Evolutionary conservation across 179 eudicot genomes (phyloP).

Genomic region (Vitellaria paradoxa): DNA sequence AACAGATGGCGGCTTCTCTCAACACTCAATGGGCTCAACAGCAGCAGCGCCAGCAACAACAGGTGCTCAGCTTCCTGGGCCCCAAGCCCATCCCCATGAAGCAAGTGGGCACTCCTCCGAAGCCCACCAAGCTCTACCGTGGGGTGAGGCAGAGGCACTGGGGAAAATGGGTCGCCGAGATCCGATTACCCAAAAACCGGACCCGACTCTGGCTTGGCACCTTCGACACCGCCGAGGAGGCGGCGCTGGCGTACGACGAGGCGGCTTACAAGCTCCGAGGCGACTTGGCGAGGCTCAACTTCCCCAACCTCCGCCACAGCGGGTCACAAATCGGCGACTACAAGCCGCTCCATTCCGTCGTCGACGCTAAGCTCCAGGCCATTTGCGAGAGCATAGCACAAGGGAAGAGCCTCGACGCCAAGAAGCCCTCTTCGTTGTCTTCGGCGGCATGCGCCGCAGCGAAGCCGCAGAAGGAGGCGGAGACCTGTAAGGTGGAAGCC

Average conservation of each 20-base stretch:
- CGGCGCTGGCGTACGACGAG: slow-evolving; percentile 76
- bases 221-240: slow-evolving; percentile 59
- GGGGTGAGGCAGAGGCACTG: slow-evolving; percentile 95
- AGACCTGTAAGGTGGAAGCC: slow-evolving; percentile 9
- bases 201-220: slow-evolving; percentile 92
- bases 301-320: slow-evolving; percentile 53
- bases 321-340: slow-evolving; percentile 44
- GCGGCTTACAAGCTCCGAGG: slow-evolving; percentile 71
- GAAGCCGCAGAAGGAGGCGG: slow-evolving; percentile 4
- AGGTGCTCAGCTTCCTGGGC: slow-evolving; percentile 26
- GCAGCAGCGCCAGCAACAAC: background rate
- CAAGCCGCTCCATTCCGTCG: slow-evolving; percentile 62
- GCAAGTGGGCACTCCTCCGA: slow-evolving; percentile 44
- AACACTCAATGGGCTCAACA: background rate
- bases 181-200: slow-evolving; percentile 81
- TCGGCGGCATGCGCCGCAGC: background rate
- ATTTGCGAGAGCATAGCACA: slow-evolving; percentile 57
- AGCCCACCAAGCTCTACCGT: slow-evolving; percentile 75
- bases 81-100: slow-evolving; percentile 56
- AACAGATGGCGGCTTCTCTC: background rate
- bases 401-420: slow-evolving; percentile 34
- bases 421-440: background rate
- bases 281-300: slow-evolving; percentile 57
- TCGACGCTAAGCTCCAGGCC: slow-evolving; percentile 54
- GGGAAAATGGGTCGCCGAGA: slow-evolving; percentile 98